These are phyloP conservation scores for Tulasnella sp. DNA, from an alignment of 768 basidiomycete genomes.

Conservation along the genomic window DNA sequence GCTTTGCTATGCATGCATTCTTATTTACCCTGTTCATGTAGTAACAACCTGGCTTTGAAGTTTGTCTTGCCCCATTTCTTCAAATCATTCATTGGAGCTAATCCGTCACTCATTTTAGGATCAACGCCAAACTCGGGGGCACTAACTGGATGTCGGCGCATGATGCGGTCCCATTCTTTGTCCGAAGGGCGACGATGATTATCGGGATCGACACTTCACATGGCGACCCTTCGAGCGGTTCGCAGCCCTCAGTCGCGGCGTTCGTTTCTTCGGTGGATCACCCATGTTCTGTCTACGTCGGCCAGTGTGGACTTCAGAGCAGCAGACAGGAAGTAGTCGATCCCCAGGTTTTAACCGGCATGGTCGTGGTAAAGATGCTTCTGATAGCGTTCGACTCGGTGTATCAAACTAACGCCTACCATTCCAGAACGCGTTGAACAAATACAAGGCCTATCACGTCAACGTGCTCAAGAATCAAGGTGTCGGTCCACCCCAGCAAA, in stretches of 20 bases:
- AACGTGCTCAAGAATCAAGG: background rate
- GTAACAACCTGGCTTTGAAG: conserved; percentile 11
- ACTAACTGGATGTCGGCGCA: background rate
- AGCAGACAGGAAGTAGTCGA: background rate
- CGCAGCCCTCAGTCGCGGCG: background rate
- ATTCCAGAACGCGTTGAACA: background rate
- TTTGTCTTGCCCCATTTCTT: background rate
- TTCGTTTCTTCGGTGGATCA: conserved; percentile 5
- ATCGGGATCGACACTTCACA: conserved; percentile 11
- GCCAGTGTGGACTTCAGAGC: background rate
- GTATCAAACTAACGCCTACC: background rate
- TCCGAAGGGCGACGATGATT: background rate
- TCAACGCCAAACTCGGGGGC: conserved; percentile 14
- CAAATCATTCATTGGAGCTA: background rate
- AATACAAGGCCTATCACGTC: conserved; percentile 1
- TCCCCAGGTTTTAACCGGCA: background rate
- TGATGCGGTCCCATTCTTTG: background rate
- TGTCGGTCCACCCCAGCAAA: background rate
- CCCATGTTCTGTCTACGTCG: conserved; percentile 1
- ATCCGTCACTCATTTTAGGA: background rate
- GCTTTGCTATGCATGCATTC: background rate
- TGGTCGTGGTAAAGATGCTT: conserved; percentile 2
- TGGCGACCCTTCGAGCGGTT: background rate
- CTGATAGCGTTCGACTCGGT: background rate
- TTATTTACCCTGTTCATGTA: background rate